Percentiles rank a stretch among this genome's conserved stretches.
Evolutionary conservation across 129 eudicot species (phyloP).

Genomic region (Arctium minus): DNA sequence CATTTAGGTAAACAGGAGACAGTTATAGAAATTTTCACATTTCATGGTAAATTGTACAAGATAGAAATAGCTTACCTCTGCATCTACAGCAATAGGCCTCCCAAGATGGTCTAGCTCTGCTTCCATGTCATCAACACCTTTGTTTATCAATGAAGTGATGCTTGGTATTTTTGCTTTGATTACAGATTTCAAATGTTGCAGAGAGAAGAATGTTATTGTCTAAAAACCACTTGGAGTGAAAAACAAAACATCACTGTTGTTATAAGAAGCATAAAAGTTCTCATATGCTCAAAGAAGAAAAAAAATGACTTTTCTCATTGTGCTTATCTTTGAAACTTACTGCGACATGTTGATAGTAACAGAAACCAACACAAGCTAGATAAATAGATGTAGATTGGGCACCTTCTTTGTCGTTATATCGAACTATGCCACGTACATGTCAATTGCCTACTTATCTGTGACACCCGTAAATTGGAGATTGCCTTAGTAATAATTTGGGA

Average conservation of each 20-base stretch:
- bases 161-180: slow-evolving; percentile 63
- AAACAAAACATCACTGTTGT: too few species aligned
- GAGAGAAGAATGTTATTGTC: background rate
- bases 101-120: slow-evolving; percentile 64
- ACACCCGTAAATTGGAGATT: too few species aligned
- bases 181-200: slow-evolving; percentile 57
- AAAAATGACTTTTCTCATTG: background rate
- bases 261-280: too few species aligned
- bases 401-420: background rate
- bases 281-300: too few species aligned
- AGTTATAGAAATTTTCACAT: background rate
- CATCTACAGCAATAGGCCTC: slow-evolving; percentile 58
- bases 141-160: slow-evolving; percentile 59
- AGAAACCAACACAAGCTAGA: background rate
- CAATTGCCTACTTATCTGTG: background rate
- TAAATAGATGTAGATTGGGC: too few species aligned
- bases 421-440: background rate
- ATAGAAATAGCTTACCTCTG: slow-evolving; percentile 43
- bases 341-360: background rate
- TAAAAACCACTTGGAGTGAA: background rate
- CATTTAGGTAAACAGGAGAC: background rate
- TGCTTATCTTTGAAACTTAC: background rate
- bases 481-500: too few species aligned
- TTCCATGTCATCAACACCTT: slow-evolving; percentile 60
- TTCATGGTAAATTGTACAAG: background rate